phyloP scores from a whole-genome alignment of 306 rosid species.

The Hylodesmum podocarpum region DNA sequence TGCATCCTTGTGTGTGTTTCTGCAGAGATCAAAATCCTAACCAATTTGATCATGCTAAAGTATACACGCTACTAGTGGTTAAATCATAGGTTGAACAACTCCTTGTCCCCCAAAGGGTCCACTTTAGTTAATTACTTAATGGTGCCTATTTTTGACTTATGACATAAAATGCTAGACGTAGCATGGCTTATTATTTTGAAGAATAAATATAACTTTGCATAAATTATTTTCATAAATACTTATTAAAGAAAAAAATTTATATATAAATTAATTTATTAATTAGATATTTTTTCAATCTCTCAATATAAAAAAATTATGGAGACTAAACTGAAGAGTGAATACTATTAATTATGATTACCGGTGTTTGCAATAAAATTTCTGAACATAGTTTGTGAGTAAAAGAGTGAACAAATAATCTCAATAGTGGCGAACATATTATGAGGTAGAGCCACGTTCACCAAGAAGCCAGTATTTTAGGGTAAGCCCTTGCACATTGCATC shows the following conservation, averaged over 20 bases:
- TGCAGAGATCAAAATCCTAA: conserved; percentile 5
- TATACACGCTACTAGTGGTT: conserved; percentile 32
- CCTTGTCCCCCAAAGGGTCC: conserved; percentile 35
- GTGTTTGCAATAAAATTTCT: background rate
- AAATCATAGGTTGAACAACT: conserved; percentile 46
- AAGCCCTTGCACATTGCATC: background rate
- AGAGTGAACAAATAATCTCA: conserved; percentile 7
- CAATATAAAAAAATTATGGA: background rate
- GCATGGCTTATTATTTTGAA: background rate
- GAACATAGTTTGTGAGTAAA: background rate
- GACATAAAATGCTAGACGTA: background rate
- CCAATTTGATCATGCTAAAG: conserved; percentile 39
- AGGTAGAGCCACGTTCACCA: conserved; percentile 36
- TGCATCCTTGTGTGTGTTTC: background rate
- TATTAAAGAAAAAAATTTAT: no score
- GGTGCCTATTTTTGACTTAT: conserved; percentile 2
- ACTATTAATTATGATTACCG: background rate
- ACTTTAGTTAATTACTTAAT: conserved; percentile 4
- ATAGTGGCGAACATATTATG: conserved; percentile 27
- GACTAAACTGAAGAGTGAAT: background rate
- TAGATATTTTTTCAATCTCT: no score
- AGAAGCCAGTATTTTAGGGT: conserved; percentile 19
- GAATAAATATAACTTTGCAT: no score
- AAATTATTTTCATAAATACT: no score
- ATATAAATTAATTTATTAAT: no score